Evolutionary conservation across 495 filamentous ascomycete genomes (phyloP), one percentile per base, ranked within the genome.

Genomic region (Penicillium nucicola): DNA sequence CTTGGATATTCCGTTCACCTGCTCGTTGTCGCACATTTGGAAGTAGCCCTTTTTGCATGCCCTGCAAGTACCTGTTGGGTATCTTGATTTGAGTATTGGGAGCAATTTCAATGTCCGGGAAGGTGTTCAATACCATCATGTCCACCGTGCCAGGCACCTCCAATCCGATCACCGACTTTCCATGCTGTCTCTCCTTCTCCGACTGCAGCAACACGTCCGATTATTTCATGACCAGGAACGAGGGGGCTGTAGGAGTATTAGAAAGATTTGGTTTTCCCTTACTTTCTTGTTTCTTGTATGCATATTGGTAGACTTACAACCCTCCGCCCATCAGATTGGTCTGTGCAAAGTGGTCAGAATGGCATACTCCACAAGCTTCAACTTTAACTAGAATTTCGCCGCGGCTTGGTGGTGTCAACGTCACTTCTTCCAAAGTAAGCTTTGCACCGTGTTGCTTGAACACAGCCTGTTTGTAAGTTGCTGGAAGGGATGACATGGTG

Each of bases 111-210:
- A 41, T 13, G 15, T 22, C 20, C 20, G 9, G 20, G 1, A 13
- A 23, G 22, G 5, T 28, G 41, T 10, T 28, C 3, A 8, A 28
- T 57, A 70, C 67, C 62, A 33, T 70, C 67, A 58, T 73, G 59
- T 57, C 80, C 79, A 58, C 81, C 81, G 57, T 82, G 80, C 78
- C 77, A 84, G 0, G 71, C 64, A 0, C 77, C 79, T 12, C 80
- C 79, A 9, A 81, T 69, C 11, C 79, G 62, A 50, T 81, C 77
- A 11, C 75, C 75, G 1, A 70, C 61, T 35, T 66, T 65, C 66
- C 78, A 78, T 17, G 58, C 51, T 25, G 65, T 69, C 13, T 77
- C 76, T 1, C 45, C 52, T 5, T 70, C 64, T 13, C 74, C 75
- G 32, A 81, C 47, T n/a, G 74, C 75, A 17, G 63, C 77, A 5